Percentiles rank a stretch among this genome's conserved stretches.
Conservation (phyloP, 2,329 filamentous ascomycete genomes). For the Emergomyces pasteurianus region DNA sequence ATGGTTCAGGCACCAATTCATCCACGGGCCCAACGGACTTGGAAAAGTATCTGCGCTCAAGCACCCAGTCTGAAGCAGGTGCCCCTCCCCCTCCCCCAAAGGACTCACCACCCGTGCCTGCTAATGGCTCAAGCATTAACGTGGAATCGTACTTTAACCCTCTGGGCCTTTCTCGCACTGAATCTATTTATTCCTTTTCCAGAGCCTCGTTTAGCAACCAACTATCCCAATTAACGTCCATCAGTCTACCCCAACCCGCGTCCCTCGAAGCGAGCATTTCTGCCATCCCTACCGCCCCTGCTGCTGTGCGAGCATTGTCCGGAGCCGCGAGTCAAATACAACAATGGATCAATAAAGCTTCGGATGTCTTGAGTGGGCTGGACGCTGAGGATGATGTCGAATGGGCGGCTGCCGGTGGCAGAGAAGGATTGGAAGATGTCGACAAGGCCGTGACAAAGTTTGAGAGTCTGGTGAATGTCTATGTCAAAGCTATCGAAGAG, state of each 20-base stretch:
- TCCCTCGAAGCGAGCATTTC: conserved; percentile 73
- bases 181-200: conserved; percentile 88
- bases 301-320: conserved; percentile 71
- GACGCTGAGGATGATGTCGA: conserved; percentile 96
- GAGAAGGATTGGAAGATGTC: conserved; percentile 42
- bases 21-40: conserved; percentile 26
- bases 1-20: conserved; percentile 9
- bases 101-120: conserved; percentile 17
- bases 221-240: conserved; percentile 78
- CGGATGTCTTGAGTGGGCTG: conserved; percentile 74
- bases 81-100: conserved; percentile 25
- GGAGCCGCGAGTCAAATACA: conserved; percentile 85
- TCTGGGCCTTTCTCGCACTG: conserved; percentile 47
- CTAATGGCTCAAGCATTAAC: conserved; percentile 19
- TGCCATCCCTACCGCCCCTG: conserved; percentile 70
- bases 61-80: conserved; percentile 13
- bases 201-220: conserved; percentile 88
- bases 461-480: conserved; percentile 80
- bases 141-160: conserved; percentile 35
- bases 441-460: conserved; percentile 67
- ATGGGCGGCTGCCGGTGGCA: conserved; percentile 81
- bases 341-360: conserved; percentile 86
- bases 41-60: conserved; percentile 32
- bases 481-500: conserved; percentile 86
- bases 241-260: conserved; percentile 75